Percentiles rank a stretch among this genome's conserved stretches.
These are phyloP conservation scores for Tolypocladium sp. DNA, from an alignment of 2,329 filamentous ascomycete species.

Conservation along the genomic window DNA sequence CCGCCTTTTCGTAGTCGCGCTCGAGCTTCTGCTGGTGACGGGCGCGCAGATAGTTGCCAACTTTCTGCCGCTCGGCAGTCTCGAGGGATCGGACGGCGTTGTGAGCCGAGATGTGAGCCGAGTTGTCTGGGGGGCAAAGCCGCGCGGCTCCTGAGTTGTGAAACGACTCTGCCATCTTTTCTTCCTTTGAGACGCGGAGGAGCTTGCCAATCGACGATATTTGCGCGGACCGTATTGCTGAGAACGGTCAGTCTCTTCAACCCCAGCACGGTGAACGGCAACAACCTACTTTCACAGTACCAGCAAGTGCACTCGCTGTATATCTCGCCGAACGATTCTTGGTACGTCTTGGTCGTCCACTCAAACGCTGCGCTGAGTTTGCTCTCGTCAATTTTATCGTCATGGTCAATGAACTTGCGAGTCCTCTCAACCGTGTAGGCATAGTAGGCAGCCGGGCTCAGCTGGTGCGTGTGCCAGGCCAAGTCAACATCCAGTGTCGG, in stretches of 20 bases:
- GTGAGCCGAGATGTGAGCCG: constrained; percentile 66
- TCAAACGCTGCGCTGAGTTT: constrained; percentile 55
- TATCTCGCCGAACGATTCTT: constrained; percentile 51
- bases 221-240: constrained; percentile 1
- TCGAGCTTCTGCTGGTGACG: constrained; percentile 30
- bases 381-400: constrained; percentile 71
- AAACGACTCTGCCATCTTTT: constrained; percentile 27
- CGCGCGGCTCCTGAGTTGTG: constrained; percentile 37
- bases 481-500: constrained; percentile 69
- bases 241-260: neutral
- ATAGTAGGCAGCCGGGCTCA: constrained; percentile 56
- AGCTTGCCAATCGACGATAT: constrained; percentile 13
- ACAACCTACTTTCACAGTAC: constrained; percentile 54
- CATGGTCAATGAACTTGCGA: constrained; percentile 62
- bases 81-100: constrained; percentile 43
- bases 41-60: constrained; percentile 2
- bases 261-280: too few species aligned
- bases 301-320: constrained; percentile 71
- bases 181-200: constrained; percentile 5
- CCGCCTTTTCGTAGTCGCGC: constrained; percentile 46
- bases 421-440: constrained; percentile 38
- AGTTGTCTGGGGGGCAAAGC: constrained; percentile 45
- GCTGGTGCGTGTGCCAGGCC: constrained; percentile 75
- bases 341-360: constrained; percentile 61
- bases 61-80: constrained; percentile 1